Percentiles rank a stretch among this genome's conserved stretches.
Conservation (phyloP, 1,284 basidiomycete genomes). For the Irpex sp. region DNA sequence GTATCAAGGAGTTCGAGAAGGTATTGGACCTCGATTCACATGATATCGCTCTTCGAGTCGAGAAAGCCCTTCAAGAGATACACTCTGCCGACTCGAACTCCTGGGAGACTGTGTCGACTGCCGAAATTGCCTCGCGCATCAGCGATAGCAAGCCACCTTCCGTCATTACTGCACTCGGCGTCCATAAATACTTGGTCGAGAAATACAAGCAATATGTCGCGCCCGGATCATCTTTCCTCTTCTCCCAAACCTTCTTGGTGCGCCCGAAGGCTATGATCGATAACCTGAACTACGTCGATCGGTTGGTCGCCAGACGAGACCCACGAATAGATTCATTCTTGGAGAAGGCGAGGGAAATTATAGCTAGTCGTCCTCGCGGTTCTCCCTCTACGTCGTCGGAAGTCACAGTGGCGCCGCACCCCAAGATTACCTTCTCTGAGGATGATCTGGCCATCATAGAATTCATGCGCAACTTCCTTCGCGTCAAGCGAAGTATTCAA, state of each 20-base stretch:
- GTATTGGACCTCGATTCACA: constrained; percentile 36
- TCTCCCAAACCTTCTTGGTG: constrained; percentile 59
- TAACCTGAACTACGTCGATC: constrained; percentile 47
- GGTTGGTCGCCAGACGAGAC: constrained; percentile 43
- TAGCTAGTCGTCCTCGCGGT: constrained; percentile 29
- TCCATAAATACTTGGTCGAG: constrained; percentile 73
- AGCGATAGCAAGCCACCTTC: constrained; percentile 24
- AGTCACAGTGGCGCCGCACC: constrained; percentile 26
- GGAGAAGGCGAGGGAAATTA: constrained; percentile 45
- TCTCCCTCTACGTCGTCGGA: constrained; percentile 19
- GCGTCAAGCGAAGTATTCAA: constrained; percentile 57
- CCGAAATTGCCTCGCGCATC: constrained; percentile 44
- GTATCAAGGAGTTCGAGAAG: constrained; percentile 45
- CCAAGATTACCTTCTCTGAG: constrained; percentile 32
- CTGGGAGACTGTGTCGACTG: constrained; percentile 48
- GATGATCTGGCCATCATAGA: constrained; percentile 62
- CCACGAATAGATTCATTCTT: constrained; percentile 52
- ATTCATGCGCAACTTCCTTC: constrained; percentile 62
- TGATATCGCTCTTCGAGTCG: constrained; percentile 26
- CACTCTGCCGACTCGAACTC: constrained; percentile 39
- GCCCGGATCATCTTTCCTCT: constrained; percentile 48
- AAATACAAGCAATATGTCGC: constrained; percentile 61
- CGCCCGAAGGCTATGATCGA: constrained; percentile 61
- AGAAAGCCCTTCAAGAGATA: constrained; percentile 40
- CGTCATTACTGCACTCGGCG: constrained; percentile 47